Evolutionary conservation across 345 rosid species (phyloP).

Genomic region (Brassica cretica): DNA sequence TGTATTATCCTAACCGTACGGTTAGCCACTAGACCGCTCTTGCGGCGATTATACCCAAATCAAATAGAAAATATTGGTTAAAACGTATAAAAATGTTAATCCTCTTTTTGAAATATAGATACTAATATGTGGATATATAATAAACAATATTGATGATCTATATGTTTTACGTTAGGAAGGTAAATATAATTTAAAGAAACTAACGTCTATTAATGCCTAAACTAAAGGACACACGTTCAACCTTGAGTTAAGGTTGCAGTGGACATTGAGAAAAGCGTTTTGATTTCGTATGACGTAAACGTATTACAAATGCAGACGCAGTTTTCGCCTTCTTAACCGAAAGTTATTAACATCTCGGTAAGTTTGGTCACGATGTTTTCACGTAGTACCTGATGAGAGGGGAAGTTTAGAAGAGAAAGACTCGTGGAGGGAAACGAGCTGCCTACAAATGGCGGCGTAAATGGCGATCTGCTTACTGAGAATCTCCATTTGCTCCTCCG

Average conservation of each 20-base stretch:
- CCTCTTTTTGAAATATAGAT: not conserved
- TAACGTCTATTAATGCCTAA: not conserved
- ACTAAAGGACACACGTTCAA: not conserved
- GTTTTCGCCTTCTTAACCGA: not conserved
- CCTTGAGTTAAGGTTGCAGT: not conserved
- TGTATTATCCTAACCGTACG: not conserved
- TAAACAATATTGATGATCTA: too few relatives aligned
- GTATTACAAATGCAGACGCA: conserved; percentile 28
- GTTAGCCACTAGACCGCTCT: not conserved
- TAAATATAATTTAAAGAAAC: too few relatives aligned
- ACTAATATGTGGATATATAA: not conserved
- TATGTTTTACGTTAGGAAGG: not conserved
- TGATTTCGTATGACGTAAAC: not conserved
- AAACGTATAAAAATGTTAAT: too few relatives aligned
- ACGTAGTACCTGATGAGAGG: conserved; percentile 43
- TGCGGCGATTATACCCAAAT: not conserved
- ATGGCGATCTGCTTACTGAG: conserved; percentile 68
- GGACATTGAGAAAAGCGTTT: not conserved
- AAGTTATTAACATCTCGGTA: not conserved
- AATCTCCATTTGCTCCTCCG: conserved; percentile 75
- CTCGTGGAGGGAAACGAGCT: conserved; percentile 60
- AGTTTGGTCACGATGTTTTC: conserved; percentile 9
- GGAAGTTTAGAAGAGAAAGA: conserved; percentile 39
- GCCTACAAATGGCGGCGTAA: conserved; percentile 54
- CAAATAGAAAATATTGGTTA: too few relatives aligned